Percentiles rank a stretch among this genome's conserved stretches.
Evolutionary conservation across 768 basidiomycete genomes (phyloP).

Genomic region (Piloderma croceum): DNA sequence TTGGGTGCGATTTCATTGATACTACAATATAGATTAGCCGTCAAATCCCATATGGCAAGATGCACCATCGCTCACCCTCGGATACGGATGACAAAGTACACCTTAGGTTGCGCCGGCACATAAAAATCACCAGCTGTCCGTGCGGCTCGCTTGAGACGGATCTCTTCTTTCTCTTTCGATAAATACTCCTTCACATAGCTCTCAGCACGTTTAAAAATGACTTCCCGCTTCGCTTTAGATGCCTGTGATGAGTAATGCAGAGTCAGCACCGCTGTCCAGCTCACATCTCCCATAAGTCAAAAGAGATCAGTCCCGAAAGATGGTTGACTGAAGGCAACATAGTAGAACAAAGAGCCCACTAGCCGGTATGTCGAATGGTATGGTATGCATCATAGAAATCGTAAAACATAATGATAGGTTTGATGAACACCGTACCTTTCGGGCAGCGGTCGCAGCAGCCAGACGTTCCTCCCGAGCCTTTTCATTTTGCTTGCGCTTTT

Average conservation of each 20-base stretch:
- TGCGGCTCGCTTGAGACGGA: slow-evolving; percentile 90
- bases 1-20: slow-evolving; percentile 99
- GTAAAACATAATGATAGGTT: slow-evolving; percentile 6
- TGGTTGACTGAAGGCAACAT: slow-evolving; percentile 88
- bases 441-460: slow-evolving; percentile 73
- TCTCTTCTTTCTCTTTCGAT: slow-evolving; percentile 89
- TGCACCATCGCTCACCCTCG: slow-evolving; percentile 65
- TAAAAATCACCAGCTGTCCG: slow-evolving; percentile 93
- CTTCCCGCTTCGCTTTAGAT: slow-evolving; percentile 85
- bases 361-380: slow-evolving; percentile 70
- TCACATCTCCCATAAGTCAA: slow-evolving; percentile 12
- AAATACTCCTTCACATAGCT: slow-evolving; percentile 97
- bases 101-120: slow-evolving; percentile 93
- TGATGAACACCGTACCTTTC: slow-evolving; percentile 57
- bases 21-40: slow-evolving; percentile 42
- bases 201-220: slow-evolving; percentile 99
- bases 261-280: slow-evolving; percentile 1
- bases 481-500: slow-evolving; percentile 98
- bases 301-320: slow-evolving; percentile 81
- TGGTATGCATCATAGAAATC: slow-evolving; percentile 76
- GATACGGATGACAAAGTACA: slow-evolving; percentile 96
- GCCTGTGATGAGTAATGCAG: slow-evolving; percentile 44
- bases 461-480: slow-evolving; percentile 93
- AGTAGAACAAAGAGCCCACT: slow-evolving; percentile 48
- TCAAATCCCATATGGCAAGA: not conserved